These are phyloP conservation scores for Candida sphagnicola DNA, from an alignment of 805 yeast genomes.

Conservation along the genomic window DNA sequence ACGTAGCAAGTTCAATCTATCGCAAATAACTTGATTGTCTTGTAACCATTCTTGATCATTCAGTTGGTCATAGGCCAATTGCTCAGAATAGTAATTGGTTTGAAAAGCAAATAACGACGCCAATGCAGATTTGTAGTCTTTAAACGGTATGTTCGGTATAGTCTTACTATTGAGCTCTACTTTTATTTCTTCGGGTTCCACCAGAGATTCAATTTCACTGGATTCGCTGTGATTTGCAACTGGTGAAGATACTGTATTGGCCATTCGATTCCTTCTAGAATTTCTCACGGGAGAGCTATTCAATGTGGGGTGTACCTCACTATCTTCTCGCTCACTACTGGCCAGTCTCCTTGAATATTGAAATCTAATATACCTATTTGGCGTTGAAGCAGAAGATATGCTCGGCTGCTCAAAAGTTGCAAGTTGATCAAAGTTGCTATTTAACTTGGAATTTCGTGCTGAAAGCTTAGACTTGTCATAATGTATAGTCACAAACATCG, in stretches of 20 bases:
- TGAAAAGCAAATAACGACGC: background rate
- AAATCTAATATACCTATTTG: background rate
- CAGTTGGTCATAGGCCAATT: conserved; percentile 4
- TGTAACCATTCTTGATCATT: conserved; percentile 21
- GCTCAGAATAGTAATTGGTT: background rate
- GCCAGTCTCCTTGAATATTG: background rate
- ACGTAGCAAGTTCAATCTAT: conserved; percentile 23
- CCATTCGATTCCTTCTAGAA: background rate
- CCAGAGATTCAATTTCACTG: conserved; percentile 1
- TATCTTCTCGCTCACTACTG: background rate
- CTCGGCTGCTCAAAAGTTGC: background rate
- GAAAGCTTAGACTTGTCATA: background rate
- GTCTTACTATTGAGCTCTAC: background rate
- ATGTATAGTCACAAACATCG: background rate
- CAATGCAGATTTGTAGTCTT: conserved; percentile 2
- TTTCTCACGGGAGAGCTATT: conserved; percentile 1
- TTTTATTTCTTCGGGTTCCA: background rate
- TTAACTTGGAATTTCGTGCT: background rate
- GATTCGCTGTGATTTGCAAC: background rate
- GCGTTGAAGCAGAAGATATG: background rate
- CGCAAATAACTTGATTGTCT: conserved; percentile 20
- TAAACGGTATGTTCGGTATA: background rate
- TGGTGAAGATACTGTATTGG: background rate
- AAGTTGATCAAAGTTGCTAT: background rate
- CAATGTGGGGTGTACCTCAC: background rate